Evolutionary conservation across 1,284 basidiomycete species (phyloP).

Genomic region (Sanghuangporus baumii): DNA sequence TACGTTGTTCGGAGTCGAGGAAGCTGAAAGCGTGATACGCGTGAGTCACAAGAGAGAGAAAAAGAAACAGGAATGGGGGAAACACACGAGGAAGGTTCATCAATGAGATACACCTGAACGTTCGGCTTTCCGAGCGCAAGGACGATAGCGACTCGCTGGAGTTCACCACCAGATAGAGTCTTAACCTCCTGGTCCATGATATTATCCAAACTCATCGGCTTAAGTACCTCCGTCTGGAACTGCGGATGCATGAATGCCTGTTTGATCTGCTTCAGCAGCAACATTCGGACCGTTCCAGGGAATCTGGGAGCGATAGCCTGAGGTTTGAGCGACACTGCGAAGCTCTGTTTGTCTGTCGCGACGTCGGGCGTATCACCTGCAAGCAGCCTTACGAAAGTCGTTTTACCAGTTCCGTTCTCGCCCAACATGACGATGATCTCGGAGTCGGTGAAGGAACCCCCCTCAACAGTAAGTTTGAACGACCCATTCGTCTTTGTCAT

Average conservation of each 20-base stretch:
- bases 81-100: constrained; percentile 69
- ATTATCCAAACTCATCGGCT: constrained; percentile 90
- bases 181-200: constrained; percentile 96
- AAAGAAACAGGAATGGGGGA: neutral
- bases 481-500: constrained; percentile 94
- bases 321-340: constrained; percentile 89
- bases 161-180: constrained; percentile 93
- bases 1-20: constrained; percentile 97
- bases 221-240: constrained; percentile 94
- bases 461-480: constrained; percentile 90
- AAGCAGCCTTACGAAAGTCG: constrained; percentile 90
- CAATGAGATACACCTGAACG: constrained; percentile 81
- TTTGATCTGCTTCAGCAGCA: constrained; percentile 92
- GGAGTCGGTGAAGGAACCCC: constrained; percentile 88
- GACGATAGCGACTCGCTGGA: constrained; percentile 93
- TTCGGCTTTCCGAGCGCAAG: constrained; percentile 83
- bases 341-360: constrained; percentile 72
- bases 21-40: constrained; percentile 44
- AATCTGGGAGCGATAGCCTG: constrained; percentile 96
- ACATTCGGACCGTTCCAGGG: constrained; percentile 87
- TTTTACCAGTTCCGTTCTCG: constrained; percentile 98
- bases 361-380: constrained; percentile 86
- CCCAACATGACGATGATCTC: constrained; percentile 98
- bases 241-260: constrained; percentile 93
- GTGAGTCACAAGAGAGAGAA: constrained; percentile 9